phyloP scores from a whole-genome alignment of 2,329 filamentous ascomycete species.

The Verticillium nubilum region DNA sequence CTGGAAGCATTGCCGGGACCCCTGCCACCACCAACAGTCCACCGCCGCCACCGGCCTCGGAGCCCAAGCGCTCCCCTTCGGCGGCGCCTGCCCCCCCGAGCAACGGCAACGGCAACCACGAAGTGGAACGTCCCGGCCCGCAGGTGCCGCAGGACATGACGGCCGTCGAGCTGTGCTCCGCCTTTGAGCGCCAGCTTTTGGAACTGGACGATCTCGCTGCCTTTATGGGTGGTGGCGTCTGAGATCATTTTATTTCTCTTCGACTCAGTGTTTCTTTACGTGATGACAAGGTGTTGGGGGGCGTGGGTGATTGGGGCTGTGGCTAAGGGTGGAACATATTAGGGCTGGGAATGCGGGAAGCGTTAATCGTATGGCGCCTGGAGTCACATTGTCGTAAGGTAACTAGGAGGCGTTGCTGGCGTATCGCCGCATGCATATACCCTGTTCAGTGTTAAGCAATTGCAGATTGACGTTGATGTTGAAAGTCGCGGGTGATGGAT shows the following conservation, averaged over 20 bases:
- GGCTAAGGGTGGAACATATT: background rate
- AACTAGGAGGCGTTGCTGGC: background rate
- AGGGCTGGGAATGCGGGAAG: background rate
- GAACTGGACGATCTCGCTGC: constrained; percentile 57
- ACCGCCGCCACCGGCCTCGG: constrained; percentile 23
- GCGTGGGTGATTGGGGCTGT: background rate
- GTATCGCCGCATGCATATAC: background rate
- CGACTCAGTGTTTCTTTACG: background rate
- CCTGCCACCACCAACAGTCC: constrained; percentile 40
- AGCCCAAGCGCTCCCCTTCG: constrained; percentile 30
- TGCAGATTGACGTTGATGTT: background rate
- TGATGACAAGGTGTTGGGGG: background rate
- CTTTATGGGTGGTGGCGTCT: constrained; percentile 59
- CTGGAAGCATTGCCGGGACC: constrained; percentile 41
- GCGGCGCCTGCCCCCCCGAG: constrained; percentile 5
- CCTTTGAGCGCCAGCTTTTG: constrained; percentile 55
- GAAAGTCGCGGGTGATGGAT: no score
- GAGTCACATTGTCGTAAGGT: background rate
- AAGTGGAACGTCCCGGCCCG: constrained; percentile 16
- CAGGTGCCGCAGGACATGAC: constrained; percentile 44
- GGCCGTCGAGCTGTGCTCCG: constrained; percentile 49
- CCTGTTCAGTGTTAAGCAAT: background rate
- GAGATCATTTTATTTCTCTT: background rate
- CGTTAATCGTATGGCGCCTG: background rate
- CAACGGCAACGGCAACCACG: constrained; percentile 7